Percentiles rank a stretch among this genome's conserved stretches.
These are phyloP conservation scores for Ascochyta pisi DNA, from an alignment of 2,329 filamentous ascomycete genomes.

Conservation along the genomic window DNA sequence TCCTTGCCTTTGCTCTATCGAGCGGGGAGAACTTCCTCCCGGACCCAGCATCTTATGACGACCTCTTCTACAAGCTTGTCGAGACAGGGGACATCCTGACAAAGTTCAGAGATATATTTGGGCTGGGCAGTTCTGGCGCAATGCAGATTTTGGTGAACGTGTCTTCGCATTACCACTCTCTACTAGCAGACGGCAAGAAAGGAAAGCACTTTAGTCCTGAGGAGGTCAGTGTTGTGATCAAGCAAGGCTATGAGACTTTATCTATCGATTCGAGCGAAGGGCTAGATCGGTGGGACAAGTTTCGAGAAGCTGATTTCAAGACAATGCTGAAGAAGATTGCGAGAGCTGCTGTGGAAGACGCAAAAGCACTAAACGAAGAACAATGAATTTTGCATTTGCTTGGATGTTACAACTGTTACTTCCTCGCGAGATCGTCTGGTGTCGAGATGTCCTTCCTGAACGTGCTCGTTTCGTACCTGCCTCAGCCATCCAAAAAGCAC, in stretches of 20 bases:
- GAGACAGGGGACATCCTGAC: constrained; percentile 84
- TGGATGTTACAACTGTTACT: background rate
- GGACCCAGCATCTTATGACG: constrained; percentile 86
- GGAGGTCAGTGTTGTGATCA: constrained; percentile 90
- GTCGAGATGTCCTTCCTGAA: background rate
- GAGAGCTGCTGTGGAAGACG: constrained; percentile 76
- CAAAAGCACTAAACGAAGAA: constrained; percentile 57
- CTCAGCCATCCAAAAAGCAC: background rate
- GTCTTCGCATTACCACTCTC: constrained; percentile 82
- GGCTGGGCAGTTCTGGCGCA: constrained; percentile 58
- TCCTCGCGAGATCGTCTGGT: background rate
- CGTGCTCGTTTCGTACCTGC: background rate
- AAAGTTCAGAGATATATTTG: constrained; percentile 83
- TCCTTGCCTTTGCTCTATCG: constrained; percentile 83
- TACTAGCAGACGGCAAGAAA: constrained; percentile 69
- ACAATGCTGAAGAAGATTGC: constrained; percentile 86
- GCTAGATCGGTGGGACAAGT: constrained; percentile 83
- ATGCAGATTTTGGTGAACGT: constrained; percentile 87
- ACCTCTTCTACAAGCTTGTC: constrained; percentile 97
- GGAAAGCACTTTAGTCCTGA: constrained; percentile 77
- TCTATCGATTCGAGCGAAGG: constrained; percentile 90
- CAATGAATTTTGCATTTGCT: constrained; percentile 12
- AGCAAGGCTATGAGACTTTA: constrained; percentile 93
- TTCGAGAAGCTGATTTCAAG: constrained; percentile 86
- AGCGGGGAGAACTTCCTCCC: constrained; percentile 91